Percentiles rank a stretch among this genome's conserved stretches.
phyloP scores from a whole-genome alignment of 1,284 basidiomycete species.

The Pseudozyma sp. region DNA sequence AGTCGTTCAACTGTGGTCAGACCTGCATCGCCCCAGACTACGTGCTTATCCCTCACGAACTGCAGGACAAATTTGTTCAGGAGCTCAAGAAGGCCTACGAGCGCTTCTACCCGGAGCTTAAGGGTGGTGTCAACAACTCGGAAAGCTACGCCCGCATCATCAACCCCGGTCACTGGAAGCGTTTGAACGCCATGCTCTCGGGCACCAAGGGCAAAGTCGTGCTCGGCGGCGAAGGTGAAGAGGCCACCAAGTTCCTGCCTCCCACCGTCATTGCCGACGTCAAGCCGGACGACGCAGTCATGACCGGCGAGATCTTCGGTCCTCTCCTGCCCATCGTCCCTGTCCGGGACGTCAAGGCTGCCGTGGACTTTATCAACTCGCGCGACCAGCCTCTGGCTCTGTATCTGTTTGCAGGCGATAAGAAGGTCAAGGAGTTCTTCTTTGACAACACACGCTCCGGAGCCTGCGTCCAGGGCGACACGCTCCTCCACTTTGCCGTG shows the following conservation, averaged over 20 bases:
- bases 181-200: slow-evolving; percentile 77
- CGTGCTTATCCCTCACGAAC: slow-evolving; percentile 76
- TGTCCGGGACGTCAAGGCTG: slow-evolving; percentile 71
- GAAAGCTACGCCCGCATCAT: slow-evolving; percentile 73
- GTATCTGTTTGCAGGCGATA: slow-evolving; percentile 79
- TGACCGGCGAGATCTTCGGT: slow-evolving; percentile 81
- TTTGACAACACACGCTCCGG: slow-evolving; percentile 61
- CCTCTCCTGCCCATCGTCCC: slow-evolving; percentile 82
- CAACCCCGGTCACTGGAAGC: slow-evolving; percentile 74
- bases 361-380: slow-evolving; percentile 67
- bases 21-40: slow-evolving; percentile 79
- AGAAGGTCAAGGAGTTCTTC: slow-evolving; percentile 75
- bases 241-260: slow-evolving; percentile 74
- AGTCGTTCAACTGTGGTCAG: slow-evolving; percentile 75
- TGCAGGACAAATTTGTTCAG: slow-evolving; percentile 76
- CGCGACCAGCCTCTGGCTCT: slow-evolving; percentile 80
- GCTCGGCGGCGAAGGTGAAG: slow-evolving; percentile 78
- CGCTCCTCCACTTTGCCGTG: slow-evolving; percentile 71
- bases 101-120: slow-evolving; percentile 63
- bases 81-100: slow-evolving; percentile 75
- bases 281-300: slow-evolving; percentile 73
- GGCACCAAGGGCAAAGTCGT: slow-evolving; percentile 79
- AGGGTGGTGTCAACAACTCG: slow-evolving; percentile 71
- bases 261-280: slow-evolving; percentile 78
- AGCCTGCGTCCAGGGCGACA: slow-evolving; percentile 51